These are phyloP conservation scores for Arbutus unedo DNA, from an alignment of 148 eudicot genomes.

Conservation along the genomic window DNA sequence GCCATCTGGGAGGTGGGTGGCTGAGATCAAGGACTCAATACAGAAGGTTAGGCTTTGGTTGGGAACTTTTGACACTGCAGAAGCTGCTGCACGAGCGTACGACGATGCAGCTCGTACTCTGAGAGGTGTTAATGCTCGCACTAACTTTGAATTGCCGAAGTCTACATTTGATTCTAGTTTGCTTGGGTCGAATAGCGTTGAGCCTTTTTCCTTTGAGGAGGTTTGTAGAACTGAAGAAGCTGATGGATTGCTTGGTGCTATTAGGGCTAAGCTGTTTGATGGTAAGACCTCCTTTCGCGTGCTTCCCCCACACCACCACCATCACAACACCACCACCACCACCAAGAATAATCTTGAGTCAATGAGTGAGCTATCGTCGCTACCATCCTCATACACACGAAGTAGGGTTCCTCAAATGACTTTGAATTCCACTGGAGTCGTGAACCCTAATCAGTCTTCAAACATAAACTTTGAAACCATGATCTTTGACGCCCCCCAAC, in stretches of 20 bases:
- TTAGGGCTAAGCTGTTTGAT: constrained; percentile 33
- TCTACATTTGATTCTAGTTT: neutral
- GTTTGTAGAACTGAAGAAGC: constrained; percentile 24
- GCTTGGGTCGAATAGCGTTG: neutral
- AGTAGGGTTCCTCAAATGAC: neutral
- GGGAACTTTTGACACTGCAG: constrained; percentile 36
- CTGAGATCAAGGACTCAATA: constrained; percentile 36
- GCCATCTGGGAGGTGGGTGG: constrained; percentile 38
- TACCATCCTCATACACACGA: neutral
- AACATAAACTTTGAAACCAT: neutral
- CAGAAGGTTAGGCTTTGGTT: constrained; percentile 34
- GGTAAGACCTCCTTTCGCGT: neutral
- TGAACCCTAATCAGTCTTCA: neutral
- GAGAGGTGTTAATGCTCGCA: constrained; percentile 27
- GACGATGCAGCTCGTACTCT: constrained; percentile 29
- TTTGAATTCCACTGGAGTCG: neutral
- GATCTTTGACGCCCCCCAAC: neutral
- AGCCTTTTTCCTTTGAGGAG: constrained; percentile 35
- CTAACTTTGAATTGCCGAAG: constrained; percentile 26
- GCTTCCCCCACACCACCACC: neutral
- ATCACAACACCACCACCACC: neutral
- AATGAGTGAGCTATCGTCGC: neutral
- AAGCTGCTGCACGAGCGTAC: constrained; percentile 35
- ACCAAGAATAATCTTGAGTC: neutral
- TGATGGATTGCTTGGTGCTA: constrained; percentile 29